Evolutionary conservation across 148 eudicot genomes (phyloP).

Genomic region (Rhododendron williamsianum): DNA sequence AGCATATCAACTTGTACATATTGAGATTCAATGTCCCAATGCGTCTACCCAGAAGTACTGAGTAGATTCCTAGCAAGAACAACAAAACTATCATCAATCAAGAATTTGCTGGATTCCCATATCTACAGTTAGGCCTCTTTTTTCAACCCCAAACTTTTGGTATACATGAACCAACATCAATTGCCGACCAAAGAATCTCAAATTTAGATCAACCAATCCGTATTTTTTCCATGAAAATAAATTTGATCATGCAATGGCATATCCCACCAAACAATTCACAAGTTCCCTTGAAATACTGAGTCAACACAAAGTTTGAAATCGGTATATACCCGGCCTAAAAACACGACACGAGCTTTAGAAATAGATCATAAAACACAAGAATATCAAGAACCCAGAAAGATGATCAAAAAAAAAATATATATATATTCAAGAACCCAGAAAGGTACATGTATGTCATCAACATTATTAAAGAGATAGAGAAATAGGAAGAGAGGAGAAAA

Average conservation of each 20-base stretch:
- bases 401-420: no score
- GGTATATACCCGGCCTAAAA: neutral
- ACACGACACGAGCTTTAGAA: neutral
- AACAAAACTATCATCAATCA: neutral
- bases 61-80: neutral
- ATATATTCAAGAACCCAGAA: neutral
- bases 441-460: neutral
- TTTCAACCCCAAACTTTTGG: neutral
- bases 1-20: neutral
- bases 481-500: neutral
- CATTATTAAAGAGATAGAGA: neutral
- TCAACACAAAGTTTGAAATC: neutral
- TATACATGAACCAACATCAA: neutral
- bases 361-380: neutral
- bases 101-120: neutral
- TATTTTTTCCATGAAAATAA: neutral
- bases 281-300: neutral
- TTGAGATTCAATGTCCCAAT: neutral
- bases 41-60: neutral
- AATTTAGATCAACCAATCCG: neutral
- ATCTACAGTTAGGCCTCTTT: neutral
- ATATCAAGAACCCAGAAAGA: neutral
- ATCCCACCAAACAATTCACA: neutral
- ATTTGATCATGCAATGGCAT: neutral
- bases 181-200: neutral